Conservation (phyloP, 2,329 filamentous ascomycete species). For the Fusarium xylarioides region DNA sequence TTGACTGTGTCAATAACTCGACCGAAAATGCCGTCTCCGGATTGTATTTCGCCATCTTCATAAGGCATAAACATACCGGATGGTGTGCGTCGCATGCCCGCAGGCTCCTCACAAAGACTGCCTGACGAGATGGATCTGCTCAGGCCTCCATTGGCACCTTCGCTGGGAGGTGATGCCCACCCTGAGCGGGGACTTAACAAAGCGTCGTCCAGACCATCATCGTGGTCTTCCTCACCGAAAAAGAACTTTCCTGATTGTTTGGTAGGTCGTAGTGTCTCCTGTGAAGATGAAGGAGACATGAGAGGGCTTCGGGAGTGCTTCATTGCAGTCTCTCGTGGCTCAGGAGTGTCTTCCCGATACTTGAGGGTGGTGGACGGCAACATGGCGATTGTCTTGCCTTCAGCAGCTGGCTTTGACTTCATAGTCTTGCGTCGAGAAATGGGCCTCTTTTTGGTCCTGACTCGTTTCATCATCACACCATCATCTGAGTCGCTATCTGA, state of each 20-base stretch:
- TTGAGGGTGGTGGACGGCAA: constrained; percentile 89
- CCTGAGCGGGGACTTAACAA: constrained; percentile 43
- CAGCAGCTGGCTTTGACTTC: constrained; percentile 56
- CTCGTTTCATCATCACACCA: constrained; percentile 83
- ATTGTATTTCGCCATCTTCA: constrained; percentile 73
- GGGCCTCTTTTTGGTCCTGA: constrained; percentile 66
- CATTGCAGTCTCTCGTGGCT: constrained; percentile 69
- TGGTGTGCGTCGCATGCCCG: constrained; percentile 77
- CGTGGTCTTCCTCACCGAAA: constrained; percentile 67
- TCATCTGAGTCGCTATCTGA: constrained; percentile 78
- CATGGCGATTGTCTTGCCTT: constrained; percentile 88
- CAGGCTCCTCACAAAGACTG: constrained; percentile 61
- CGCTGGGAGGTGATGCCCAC: constrained; percentile 46
- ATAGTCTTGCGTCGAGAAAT: constrained; percentile 48
- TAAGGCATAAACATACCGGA: constrained; percentile 94
- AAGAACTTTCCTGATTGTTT: constrained; percentile 72
- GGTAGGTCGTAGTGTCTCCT: constrained; percentile 81
- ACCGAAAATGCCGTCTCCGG: constrained; percentile 74
- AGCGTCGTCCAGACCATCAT: constrained; percentile 59
- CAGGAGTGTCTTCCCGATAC: constrained; percentile 79
- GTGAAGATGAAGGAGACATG: constrained; percentile 79
- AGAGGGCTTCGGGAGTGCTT: constrained; percentile 66
- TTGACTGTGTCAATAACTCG: constrained; percentile 84
- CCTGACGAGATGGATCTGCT: constrained; percentile 59
- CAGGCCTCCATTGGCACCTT: constrained; percentile 45